Evolutionary conservation across 768 basidiomycete genomes (phyloP).

Genomic region (Trametes sanguinea): DNA sequence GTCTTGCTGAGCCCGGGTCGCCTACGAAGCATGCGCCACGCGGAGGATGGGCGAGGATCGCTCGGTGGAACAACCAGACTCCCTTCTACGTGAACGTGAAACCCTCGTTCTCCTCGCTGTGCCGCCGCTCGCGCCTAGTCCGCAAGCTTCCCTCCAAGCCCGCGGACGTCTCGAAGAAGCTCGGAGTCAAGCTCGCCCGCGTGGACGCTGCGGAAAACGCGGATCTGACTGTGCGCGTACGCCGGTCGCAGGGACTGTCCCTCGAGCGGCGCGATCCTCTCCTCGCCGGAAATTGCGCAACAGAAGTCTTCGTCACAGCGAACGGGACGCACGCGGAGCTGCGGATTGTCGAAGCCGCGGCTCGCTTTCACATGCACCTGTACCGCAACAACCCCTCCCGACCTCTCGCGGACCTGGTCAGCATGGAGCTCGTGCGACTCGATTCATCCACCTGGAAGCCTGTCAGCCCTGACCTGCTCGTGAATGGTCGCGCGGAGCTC

Average conservation of each 20-base stretch:
- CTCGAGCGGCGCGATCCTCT: constrained; percentile 50
- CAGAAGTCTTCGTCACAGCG: constrained; percentile 41
- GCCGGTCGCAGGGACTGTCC: constrained; percentile 37
- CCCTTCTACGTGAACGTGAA: constrained; percentile 58
- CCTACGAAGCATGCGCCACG: constrained; percentile 33
- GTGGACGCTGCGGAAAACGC: constrained; percentile 47
- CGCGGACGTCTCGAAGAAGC: constrained; percentile 37
- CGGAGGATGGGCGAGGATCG: constrained; percentile 56
- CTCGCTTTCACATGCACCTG: constrained; percentile 61
- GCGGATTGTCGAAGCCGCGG: constrained; percentile 50
- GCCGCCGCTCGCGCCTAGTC: constrained; percentile 47
- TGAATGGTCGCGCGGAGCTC: constrained; percentile 50
- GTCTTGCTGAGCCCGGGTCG: constrained; percentile 47
- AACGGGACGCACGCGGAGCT: constrained; percentile 40
- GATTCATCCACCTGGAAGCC: constrained; percentile 47
- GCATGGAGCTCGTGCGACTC: constrained; percentile 54
- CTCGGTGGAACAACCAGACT: constrained; percentile 54
- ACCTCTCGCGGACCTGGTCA: constrained; percentile 49
- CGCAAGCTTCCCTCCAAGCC: constrained; percentile 38
- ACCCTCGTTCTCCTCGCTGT: constrained; percentile 47
- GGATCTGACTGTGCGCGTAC: constrained; percentile 52
- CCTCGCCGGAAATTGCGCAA: constrained; percentile 38
- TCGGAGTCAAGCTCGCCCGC: constrained; percentile 48
- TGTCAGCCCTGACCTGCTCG: constrained; percentile 48
- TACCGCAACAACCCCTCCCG: constrained; percentile 49